These are phyloP conservation scores for Leptographium galeiforme DNA, from an alignment of 2,329 filamentous ascomycete species.

Conservation along the genomic window DNA sequence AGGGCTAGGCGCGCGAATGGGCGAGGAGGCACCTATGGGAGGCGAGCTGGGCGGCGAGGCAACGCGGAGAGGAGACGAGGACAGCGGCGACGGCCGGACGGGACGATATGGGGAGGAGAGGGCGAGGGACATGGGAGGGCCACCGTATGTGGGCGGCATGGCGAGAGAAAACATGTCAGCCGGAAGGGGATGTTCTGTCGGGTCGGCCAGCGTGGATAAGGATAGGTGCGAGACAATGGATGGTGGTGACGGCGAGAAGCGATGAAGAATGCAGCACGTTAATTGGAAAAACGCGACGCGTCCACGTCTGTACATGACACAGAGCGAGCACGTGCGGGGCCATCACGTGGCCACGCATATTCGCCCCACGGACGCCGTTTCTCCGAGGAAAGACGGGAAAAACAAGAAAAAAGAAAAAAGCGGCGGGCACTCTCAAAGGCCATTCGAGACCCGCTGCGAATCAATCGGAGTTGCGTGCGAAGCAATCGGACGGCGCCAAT, in stretches of 20 bases:
- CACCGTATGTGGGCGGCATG: conserved; percentile 4
- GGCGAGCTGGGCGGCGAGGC: conserved; percentile 26
- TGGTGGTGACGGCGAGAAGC: too few species aligned
- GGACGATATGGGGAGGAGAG: conserved; percentile 31
- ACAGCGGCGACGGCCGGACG: conserved; percentile 39
- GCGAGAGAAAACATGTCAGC: conserved; percentile 8
- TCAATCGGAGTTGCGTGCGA: too few species aligned
- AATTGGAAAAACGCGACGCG: not conserved
- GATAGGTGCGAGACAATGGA: too few species aligned
- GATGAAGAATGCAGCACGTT: not conserved
- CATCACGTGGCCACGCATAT: not conserved
- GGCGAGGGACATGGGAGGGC: conserved; percentile 19
- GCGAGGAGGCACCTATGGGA: conserved; percentile 18
- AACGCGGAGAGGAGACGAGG: conserved; percentile 44
- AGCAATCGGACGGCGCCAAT: too few species aligned
- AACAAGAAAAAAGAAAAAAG: too few species aligned
- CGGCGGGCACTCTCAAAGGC: too few species aligned
- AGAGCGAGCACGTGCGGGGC: not conserved
- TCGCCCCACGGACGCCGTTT: not conserved
- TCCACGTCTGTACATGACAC: not conserved
- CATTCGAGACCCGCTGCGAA: too few species aligned
- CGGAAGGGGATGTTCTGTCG: too few species aligned
- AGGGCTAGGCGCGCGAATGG: conserved; percentile 16
- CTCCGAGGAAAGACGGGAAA: too few species aligned
- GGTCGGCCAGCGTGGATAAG: too few species aligned